phyloP scores from a whole-genome alignment of 331 rosid genomes.

The Telfairia occidentalis region DNA sequence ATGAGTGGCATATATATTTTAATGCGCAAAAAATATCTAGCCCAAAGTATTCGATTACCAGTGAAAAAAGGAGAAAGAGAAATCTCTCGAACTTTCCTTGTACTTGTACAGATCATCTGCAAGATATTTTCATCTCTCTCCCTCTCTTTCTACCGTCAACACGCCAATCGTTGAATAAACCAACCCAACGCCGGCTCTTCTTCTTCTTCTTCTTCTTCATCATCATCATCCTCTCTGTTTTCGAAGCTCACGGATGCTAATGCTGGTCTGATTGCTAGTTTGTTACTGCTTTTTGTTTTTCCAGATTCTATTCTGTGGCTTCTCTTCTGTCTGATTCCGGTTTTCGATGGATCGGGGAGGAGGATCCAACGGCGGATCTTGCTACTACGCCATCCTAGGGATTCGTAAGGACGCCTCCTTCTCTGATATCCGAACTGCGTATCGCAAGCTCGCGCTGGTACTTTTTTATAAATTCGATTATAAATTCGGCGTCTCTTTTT shows the following conservation, averaged over 20 bases:
- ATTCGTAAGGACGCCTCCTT: conserved; percentile 72
- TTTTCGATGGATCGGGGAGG: conserved; percentile 66
- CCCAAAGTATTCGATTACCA: not conserved
- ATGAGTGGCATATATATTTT: not conserved
- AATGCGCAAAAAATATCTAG: conserved; percentile 38
- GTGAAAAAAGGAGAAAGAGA: not conserved
- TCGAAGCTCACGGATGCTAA: not conserved
- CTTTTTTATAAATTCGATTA: too few species aligned
- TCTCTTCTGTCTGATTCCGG: not conserved
- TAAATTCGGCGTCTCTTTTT: too few species aligned
- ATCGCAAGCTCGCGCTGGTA: conserved; percentile 86
- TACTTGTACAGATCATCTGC: conserved; percentile 2
- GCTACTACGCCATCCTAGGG: conserved; percentile 75
- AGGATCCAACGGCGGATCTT: conserved; percentile 61
- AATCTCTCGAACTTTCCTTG: conserved; percentile 51
- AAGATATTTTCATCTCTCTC: conserved; percentile 36
- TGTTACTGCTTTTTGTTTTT: not conserved
- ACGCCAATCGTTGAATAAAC: not conserved
- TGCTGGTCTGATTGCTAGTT: not conserved
- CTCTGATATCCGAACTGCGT: conserved; percentile 79
- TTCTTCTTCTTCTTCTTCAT: not conserved
- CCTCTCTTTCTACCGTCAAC: not conserved
- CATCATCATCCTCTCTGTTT: too few species aligned
- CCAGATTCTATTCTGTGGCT: not conserved
- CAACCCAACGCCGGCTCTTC: not conserved